A percentile compares a stretch with the other conserved stretches of the same genome.
phyloP scores from a whole-genome alignment of 768 basidiomycete genomes.

The Gyrodon lividus region DNA sequence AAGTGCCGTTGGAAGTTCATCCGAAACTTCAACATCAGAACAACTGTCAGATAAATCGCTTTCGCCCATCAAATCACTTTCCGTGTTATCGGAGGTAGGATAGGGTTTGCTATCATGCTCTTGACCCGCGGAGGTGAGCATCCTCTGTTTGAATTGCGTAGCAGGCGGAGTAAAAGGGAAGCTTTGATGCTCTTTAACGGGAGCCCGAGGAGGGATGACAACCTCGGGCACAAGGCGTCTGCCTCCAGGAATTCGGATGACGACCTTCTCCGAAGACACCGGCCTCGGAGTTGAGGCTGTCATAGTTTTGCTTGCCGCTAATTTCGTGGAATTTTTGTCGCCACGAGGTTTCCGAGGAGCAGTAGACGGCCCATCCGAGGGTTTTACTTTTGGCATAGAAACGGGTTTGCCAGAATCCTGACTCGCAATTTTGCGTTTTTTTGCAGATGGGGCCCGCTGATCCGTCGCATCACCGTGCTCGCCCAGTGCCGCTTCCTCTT shows the following conservation, averaged over 20 bases:
- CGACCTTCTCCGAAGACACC: slow-evolving; percentile 22
- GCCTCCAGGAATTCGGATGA: slow-evolving; percentile 23
- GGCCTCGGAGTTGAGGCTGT: slow-evolving; percentile 19
- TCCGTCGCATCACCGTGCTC: slow-evolving; percentile 13
- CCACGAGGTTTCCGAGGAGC: slow-evolving; percentile 34
- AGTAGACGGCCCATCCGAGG: slow-evolving; percentile 21
- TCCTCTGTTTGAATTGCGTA: slow-evolving; percentile 23
- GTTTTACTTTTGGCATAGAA: slow-evolving; percentile 22
- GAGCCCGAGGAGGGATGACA: slow-evolving; percentile 15
- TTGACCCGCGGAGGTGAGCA: slow-evolving; percentile 15
- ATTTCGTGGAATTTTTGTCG: slow-evolving; percentile 10
- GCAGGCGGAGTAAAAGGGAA: slow-evolving; percentile 20
- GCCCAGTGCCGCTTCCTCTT: slow-evolving; percentile 40
- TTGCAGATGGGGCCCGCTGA: slow-evolving; percentile 17
- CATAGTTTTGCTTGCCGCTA: slow-evolving; percentile 16
- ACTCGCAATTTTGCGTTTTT: slow-evolving; percentile 23
- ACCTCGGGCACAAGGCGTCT: slow-evolving; percentile 19
- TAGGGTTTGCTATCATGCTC: slow-evolving; percentile 19
- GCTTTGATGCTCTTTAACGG: slow-evolving; percentile 13
- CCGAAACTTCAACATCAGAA: slow-evolving; percentile 23
- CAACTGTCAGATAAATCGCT: slow-evolving; percentile 27
- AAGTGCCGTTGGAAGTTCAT: slow-evolving; percentile 24
- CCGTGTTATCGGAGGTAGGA: slow-evolving; percentile 24
- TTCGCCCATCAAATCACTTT: slow-evolving; percentile 11
- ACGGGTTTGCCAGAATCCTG: slow-evolving; percentile 11